Evolutionary conservation across 2,329 filamentous ascomycete genomes (phyloP), one percentile per base, ranked within the genome.

Genomic region (Aspergillus awamori): DNA sequence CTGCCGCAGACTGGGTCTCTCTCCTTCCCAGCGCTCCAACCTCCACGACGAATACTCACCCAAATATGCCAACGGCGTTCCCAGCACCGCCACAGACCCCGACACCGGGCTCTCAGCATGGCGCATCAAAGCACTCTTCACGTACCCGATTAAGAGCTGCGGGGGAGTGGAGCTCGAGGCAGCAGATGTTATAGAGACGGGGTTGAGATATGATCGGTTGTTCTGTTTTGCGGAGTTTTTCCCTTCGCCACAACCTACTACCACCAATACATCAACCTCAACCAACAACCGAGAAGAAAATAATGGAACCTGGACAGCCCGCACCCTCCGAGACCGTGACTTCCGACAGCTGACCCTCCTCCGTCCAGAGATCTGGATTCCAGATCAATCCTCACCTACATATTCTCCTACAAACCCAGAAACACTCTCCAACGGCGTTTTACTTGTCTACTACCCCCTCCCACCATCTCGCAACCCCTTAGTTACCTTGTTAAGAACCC

Each of bases 71-170:
- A 65, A 75, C 22, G 78, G 76, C 17, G 68, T 72, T 8, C 68
- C 76, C 4, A 68, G 61, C 20, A 45, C 62, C 7, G 58, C 65
- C 15, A 70, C 67, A 11, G 77, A 80, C 4, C 33, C 33, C 57
- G 67, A 73, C 54, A 62, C 39, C 41, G 74, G 72, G 2, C 65
- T 66, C 8, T 73, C 76, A 22, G 74, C 74, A 59, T 82, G 81
- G 76, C 77, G 76, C 38, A 78, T 89, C 52, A 88, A 92, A 74
- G 90, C 89, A 58, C 80, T 96, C 55, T 89, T 88, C 78, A 84
- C 93, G 62, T 94, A 95, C 74, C 93, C 93, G 0, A 79, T 97
- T 74, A 94, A 96, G 78, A 92, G 90, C 59, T 96, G 92, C 74
- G 82, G 80, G 59, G 90, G 89, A 28, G 87, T 96, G 58, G 91